These are phyloP conservation scores for Aquilaria yunnanensis DNA, from an alignment of 345 rosid genomes.

Conservation along the genomic window DNA sequence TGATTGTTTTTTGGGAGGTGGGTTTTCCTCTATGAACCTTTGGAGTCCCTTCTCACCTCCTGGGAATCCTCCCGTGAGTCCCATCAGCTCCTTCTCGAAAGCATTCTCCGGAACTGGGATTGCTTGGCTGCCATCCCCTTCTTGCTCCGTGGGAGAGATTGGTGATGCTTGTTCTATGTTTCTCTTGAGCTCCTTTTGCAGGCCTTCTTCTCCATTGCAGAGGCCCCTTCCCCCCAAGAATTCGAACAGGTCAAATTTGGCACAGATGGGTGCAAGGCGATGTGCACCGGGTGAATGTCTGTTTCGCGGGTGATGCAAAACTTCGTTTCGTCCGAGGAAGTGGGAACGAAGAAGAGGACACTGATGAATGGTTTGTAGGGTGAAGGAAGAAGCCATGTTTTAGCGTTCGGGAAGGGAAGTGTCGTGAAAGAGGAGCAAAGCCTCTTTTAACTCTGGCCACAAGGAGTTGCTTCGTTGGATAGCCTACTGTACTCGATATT, in stretches of 20 bases:
- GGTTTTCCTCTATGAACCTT: slow-evolving; percentile 67
- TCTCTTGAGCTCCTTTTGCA: slow-evolving; percentile 53
- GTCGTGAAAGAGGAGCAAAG: neutral
- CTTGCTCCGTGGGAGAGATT: slow-evolving; percentile 9
- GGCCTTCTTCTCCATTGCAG: slow-evolving; percentile 74
- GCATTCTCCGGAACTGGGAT: slow-evolving; percentile 46
- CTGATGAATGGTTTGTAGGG: slow-evolving; percentile 34
- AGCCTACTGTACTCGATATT: slow-evolving; percentile 5
- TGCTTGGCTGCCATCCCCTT: slow-evolving; percentile 6
- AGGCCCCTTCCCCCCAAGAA: slow-evolving; percentile 90
- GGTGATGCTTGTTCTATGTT: slow-evolving; percentile 23
- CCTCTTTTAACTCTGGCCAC: slow-evolving; percentile 21
- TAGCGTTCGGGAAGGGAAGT: neutral
- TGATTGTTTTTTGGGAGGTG: slow-evolving; percentile 44
- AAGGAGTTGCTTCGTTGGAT: slow-evolving; percentile 11
- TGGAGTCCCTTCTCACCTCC: slow-evolving; percentile 76
- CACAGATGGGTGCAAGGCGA: slow-evolving; percentile 19
- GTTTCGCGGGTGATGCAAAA: slow-evolving; percentile 19
- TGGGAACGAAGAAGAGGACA: slow-evolving; percentile 27
- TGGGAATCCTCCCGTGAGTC: slow-evolving; percentile 84
- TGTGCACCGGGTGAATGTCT: slow-evolving; percentile 24
- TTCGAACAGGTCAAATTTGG: slow-evolving; percentile 56
- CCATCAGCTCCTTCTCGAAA: slow-evolving; percentile 84
- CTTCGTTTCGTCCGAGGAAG: slow-evolving; percentile 38
- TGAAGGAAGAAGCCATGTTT: slow-evolving; percentile 51